phyloP scores from a whole-genome alignment of 768 basidiomycete species.

The Pulveroboletus sp. region DNA sequence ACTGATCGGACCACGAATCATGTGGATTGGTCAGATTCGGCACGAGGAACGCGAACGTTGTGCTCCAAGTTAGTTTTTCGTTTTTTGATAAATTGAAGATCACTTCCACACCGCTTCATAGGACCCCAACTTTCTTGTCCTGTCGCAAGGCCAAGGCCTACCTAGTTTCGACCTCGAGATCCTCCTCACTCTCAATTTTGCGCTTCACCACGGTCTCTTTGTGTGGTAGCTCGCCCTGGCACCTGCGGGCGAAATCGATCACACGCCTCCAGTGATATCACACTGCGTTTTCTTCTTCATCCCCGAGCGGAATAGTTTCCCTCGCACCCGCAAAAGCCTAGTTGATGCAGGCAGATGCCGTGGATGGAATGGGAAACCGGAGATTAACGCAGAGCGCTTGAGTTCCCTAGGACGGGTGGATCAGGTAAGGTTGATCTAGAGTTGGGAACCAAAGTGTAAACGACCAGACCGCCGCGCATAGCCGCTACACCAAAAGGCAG shows the following conservation, averaged over 20 bases:
- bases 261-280: constrained; percentile 15
- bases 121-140: constrained; percentile 11
- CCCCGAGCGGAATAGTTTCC: constrained; percentile 3
- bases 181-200: constrained; percentile 4
- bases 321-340: constrained; percentile 17
- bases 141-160: constrained; percentile 11
- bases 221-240: constrained; percentile 10
- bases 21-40: constrained; percentile 10
- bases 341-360: background rate
- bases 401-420: background rate
- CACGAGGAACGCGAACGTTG: constrained; percentile 17
- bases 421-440: constrained; percentile 12
- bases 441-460: constrained; percentile 19
- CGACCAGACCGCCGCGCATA: too few relatives aligned
- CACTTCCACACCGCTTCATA: constrained; percentile 25
- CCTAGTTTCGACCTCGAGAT: constrained; percentile 14
- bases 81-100: constrained; percentile 4
- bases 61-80: constrained; percentile 3
- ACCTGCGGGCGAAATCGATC: constrained; percentile 16
- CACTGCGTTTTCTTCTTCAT: background rate
- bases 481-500: too few relatives aligned
- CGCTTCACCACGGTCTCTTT: constrained; percentile 10
- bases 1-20: constrained; percentile 20
- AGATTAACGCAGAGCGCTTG: constrained; percentile 19
- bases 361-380: constrained; percentile 7